A percentile compares a stretch with the other conserved stretches of the same genome.
phyloP scores from a whole-genome alignment of 192 early-diverging fungal genomes.

The Dimargaris xerosporica region DNA sequence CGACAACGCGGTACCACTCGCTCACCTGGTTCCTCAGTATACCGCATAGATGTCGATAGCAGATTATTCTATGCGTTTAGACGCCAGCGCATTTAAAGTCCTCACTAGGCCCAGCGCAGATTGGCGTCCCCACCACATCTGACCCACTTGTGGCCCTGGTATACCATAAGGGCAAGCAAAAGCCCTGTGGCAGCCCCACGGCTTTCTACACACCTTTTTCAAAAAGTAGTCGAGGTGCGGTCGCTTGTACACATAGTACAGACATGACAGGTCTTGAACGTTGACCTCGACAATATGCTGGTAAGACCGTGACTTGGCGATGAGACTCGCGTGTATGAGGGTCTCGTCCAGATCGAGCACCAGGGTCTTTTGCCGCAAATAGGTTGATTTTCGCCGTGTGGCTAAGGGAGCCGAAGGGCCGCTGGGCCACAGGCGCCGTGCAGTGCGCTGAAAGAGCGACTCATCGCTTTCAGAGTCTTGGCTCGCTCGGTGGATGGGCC shows the following conservation, averaged over 20 bases:
- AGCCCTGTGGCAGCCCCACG: background rate
- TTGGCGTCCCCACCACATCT: background rate
- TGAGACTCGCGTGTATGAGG: slow-evolving; percentile 62
- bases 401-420: background rate
- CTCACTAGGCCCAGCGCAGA: background rate
- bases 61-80: background rate
- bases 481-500: too few relatives aligned
- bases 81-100: too few relatives aligned
- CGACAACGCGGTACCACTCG: slow-evolving; percentile 82
- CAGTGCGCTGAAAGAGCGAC: background rate
- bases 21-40: slow-evolving; percentile 33
- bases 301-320: slow-evolving; percentile 36
- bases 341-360: slow-evolving; percentile 71
- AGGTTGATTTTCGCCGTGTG: background rate
- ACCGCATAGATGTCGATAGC: background rate
- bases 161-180: background rate
- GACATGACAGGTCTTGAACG: slow-evolving; percentile 59
- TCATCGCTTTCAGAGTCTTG: background rate
- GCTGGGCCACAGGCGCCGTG: background rate
- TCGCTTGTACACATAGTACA: slow-evolving; percentile 85
- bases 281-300: slow-evolving; percentile 74
- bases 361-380: slow-evolving; percentile 39
- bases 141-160: background rate
- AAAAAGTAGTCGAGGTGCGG: slow-evolving; percentile 77
- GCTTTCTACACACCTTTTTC: slow-evolving; percentile 40